phyloP scores from a whole-genome alignment of 179 eudicot genomes.

The Spergularia azorica region DNA sequence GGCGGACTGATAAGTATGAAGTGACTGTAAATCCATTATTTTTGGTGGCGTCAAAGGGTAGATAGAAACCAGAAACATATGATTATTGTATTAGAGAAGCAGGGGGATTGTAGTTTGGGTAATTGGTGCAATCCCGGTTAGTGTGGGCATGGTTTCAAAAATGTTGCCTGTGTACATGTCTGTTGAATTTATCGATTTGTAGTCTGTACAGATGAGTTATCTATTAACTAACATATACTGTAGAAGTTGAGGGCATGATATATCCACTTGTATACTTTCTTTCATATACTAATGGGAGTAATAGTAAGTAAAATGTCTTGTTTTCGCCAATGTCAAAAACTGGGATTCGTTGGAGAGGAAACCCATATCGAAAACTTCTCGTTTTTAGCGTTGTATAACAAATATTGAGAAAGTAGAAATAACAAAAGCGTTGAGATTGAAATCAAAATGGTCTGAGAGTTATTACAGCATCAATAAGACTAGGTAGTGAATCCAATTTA shows the following conservation, averaged over 20 bases:
- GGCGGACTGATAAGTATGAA: conserved; percentile 40
- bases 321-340: too few relatives aligned
- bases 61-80: conserved; percentile 3
- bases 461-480: too few relatives aligned
- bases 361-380: too few relatives aligned
- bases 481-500: too few relatives aligned
- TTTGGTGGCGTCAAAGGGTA: conserved; percentile 16
- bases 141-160: not conserved
- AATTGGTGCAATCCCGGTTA: not conserved
- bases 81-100: not conserved
- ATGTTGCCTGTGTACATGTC: conserved; percentile 24
- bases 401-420: too few relatives aligned
- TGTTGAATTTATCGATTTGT: conserved; percentile 9
- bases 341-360: too few relatives aligned
- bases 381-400: too few relatives aligned
- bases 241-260: not conserved
- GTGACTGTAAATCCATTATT: conserved; percentile 29
- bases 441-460: too few relatives aligned
- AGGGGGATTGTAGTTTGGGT: too few relatives aligned
- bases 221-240: not conserved
- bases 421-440: too few relatives aligned
- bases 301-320: too few relatives aligned
- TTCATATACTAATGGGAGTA: too few relatives aligned
- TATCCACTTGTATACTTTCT: not conserved
- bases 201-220: conserved; percentile 22